Evolutionary conservation across 2,329 filamentous ascomycete species (phyloP).

Genomic region (Penicillium expansum): DNA sequence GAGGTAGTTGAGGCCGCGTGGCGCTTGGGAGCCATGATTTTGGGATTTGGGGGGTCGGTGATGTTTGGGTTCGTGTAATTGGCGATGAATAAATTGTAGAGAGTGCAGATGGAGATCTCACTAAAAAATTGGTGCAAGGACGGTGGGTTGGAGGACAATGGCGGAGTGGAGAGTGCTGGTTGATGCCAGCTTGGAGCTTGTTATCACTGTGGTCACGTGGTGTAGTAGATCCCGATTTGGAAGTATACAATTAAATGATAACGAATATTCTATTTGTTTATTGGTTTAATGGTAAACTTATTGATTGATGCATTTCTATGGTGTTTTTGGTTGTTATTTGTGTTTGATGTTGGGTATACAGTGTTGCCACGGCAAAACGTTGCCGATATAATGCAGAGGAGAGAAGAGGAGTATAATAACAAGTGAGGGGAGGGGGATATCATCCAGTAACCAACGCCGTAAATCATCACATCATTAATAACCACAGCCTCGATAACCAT

Average conservation of each 20-base stretch:
- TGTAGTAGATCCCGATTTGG: not conserved
- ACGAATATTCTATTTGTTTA: not conserved
- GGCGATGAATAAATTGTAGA: not conserved
- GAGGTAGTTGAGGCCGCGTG: conserved; percentile 32
- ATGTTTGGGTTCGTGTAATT: conserved; percentile 28
- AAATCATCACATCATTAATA: conserved; percentile 13
- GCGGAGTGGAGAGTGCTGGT: conserved; percentile 14
- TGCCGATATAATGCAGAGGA: conserved; percentile 1
- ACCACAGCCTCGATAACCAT: not conserved
- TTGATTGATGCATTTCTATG: not conserved
- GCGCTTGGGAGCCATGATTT: conserved; percentile 30
- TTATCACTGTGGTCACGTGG: conserved; percentile 25
- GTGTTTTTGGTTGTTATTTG: too few relatives aligned
- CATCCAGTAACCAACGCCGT: conserved; percentile 3
- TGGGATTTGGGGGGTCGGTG: conserved; percentile 14
- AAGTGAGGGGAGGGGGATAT: conserved; percentile 17
- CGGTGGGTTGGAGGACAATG: conserved; percentile 12
- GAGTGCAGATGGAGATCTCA: not conserved
- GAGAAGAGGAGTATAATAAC: conserved; percentile 13
- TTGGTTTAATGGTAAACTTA: not conserved
- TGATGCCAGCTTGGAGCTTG: conserved; percentile 31
- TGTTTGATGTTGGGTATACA: not conserved
- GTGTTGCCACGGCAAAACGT: not conserved
- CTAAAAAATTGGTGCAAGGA: not conserved
- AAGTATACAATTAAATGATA: conserved; percentile 1